A percentile compares a stretch with the other conserved stretches of the same genome.
These are phyloP conservation scores for Spongispora temasekensis DNA, from an alignment of 1,284 basidiomycete genomes.

Conservation along the genomic window DNA sequence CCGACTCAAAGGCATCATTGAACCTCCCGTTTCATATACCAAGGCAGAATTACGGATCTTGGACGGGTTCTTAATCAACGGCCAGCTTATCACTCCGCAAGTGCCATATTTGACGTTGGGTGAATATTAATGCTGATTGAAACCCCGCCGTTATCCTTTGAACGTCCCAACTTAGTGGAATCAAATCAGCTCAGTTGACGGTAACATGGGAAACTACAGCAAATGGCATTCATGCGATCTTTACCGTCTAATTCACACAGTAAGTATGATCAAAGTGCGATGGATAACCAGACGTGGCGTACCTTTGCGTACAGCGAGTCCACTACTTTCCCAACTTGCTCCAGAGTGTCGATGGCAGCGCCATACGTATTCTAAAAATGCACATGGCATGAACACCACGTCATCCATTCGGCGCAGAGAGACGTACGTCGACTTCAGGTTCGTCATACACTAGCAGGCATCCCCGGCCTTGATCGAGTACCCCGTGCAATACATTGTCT, in stretches of 20 bases:
- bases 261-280: neutral
- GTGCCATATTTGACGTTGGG: too few relatives aligned
- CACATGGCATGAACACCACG: conserved; percentile 4
- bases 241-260: conserved; percentile 1
- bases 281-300: conserved; percentile 11
- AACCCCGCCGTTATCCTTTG: too few relatives aligned
- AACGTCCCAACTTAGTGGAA: too few relatives aligned
- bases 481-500: conserved; percentile 93
- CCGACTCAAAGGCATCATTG: too few relatives aligned
- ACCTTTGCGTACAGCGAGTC: conserved; percentile 91
- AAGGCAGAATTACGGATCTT: too few relatives aligned
- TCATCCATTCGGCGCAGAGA: neutral
- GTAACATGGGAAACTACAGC: neutral
- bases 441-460: conserved; percentile 91
- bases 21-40: too few relatives aligned
- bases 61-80: too few relatives aligned
- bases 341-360: conserved; percentile 85
- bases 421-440: conserved; percentile 77
- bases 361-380: conserved; percentile 77
- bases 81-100: too few relatives aligned
- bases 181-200: neutral
- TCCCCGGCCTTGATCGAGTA: conserved; percentile 93
- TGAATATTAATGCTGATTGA: too few relatives aligned
- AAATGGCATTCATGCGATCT: neutral
- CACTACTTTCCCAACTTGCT: conserved; percentile 89